Evolutionary conservation across 805 yeast species (phyloP).

Genomic region (Yarrowia deformans): DNA sequence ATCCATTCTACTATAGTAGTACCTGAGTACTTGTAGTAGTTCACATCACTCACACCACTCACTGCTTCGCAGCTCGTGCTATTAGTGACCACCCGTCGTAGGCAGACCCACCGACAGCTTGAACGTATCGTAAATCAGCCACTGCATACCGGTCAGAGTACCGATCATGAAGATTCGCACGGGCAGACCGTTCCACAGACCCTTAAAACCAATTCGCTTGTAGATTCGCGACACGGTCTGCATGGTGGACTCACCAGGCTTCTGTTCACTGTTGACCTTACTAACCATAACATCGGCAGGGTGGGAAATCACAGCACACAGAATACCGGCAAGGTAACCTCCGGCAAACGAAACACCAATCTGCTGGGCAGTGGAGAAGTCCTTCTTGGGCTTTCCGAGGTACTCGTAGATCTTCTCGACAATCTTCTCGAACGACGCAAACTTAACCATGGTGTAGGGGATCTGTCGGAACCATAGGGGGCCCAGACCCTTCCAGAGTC

Average conservation of each 20-base stretch:
- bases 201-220: conserved; percentile 81
- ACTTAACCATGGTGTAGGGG: conserved; percentile 98
- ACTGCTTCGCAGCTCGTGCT: neutral
- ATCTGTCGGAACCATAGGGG: conserved; percentile 97
- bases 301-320: conserved; percentile 94
- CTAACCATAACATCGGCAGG: conserved; percentile 99
- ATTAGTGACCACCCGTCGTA: conserved; percentile 69
- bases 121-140: conserved; percentile 96
- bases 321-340: conserved; percentile 96
- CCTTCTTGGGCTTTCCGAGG: conserved; percentile 74
- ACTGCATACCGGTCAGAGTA: conserved; percentile 95
- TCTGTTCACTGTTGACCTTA: conserved; percentile 78
- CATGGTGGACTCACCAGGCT: conserved; percentile 69
- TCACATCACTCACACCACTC: neutral
- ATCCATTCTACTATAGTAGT: neutral
- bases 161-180: conserved; percentile 97
- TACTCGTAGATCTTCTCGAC: conserved; percentile 78
- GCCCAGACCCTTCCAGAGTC: conserved; percentile 84
- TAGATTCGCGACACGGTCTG: conserved; percentile 78
- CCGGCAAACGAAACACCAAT: conserved; percentile 95
- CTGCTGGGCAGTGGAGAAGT: conserved; percentile 77
- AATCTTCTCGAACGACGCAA: conserved; percentile 91
- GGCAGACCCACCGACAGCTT: conserved; percentile 95
- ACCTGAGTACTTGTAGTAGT: neutral
- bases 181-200: conserved; percentile 94